phyloP scores from a whole-genome alignment of 208 protist species.

The Jaenimonas drosophilae region DNA sequence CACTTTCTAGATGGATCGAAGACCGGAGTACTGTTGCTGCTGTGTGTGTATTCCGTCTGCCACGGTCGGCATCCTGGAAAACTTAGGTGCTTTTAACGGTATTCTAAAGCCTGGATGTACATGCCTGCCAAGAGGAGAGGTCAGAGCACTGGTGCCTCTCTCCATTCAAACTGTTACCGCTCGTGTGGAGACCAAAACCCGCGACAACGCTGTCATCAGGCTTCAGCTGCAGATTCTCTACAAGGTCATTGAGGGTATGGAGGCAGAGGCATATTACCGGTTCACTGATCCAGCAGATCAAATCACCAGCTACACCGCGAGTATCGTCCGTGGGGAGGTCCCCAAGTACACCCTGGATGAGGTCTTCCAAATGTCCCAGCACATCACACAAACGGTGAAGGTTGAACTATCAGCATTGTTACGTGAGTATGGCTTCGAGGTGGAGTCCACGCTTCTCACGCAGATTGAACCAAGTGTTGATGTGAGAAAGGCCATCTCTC shows the following conservation, averaged over 20 bases:
- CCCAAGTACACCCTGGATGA: conserved; percentile 76
- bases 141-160: conserved; percentile 43
- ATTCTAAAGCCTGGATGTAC: background rate
- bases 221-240: conserved; percentile 52
- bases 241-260: conserved; percentile 31
- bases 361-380: conserved; percentile 49
- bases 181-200: conserved; percentile 64
- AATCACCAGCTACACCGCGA: conserved; percentile 59
- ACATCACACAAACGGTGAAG: conserved; percentile 52
- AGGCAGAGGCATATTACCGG: conserved; percentile 48
- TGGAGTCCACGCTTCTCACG: background rate
- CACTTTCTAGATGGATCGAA: too few species aligned
- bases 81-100: background rate
- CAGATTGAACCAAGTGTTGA: conserved; percentile 56
- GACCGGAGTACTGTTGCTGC: background rate
- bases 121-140: too few species aligned
- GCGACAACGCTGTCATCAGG: conserved; percentile 63
- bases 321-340: conserved; percentile 63
- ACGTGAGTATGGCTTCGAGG: background rate
- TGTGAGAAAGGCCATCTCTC: conserved; percentile 64
- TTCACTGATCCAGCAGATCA: conserved; percentile 51
- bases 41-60: background rate
- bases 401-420: conserved; percentile 42
- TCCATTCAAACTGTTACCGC: conserved; percentile 25
- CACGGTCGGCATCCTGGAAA: background rate